phyloP scores from a whole-genome alignment of 2,329 filamentous ascomycete species.

The Incumbomyces lentus region DNA sequence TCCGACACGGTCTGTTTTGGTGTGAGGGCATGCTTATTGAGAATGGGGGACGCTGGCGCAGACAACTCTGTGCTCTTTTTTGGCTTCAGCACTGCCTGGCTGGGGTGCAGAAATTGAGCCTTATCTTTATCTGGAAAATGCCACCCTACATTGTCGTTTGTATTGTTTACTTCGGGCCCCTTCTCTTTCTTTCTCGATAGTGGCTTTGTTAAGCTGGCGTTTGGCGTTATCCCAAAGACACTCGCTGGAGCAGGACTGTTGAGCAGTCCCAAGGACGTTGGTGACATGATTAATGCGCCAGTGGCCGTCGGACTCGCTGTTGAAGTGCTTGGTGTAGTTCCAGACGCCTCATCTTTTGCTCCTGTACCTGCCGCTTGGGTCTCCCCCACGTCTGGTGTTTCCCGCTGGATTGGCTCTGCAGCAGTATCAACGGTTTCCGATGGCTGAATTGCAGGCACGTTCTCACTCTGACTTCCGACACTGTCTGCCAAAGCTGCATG shows the following conservation, averaged over 20 bases:
- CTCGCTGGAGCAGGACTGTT: too few species aligned
- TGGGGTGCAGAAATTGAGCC: background rate
- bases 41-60: background rate
- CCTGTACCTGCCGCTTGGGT: background rate
- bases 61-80: background rate
- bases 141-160: background rate
- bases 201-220: background rate
- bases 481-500: too few species aligned
- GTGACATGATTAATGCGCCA: background rate
- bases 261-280: background rate
- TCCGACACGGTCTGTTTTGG: background rate
- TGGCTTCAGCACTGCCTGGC: background rate
- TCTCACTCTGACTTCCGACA: too few species aligned
- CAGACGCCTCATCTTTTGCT: background rate
- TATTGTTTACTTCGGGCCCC: background rate
- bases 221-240: too few species aligned
- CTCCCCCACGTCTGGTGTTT: background rate
- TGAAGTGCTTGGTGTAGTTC: background rate
- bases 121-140: background rate
- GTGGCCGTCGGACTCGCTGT: background rate
- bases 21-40: background rate
- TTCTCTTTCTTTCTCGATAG: slow-evolving; percentile 5
- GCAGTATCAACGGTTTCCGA: too few species aligned
- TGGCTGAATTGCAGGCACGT: too few species aligned
- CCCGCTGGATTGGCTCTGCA: too few species aligned